Evolutionary conservation across 2,329 filamentous ascomycete genomes (phyloP), one percentile per base, ranked within the genome.

Genomic region (Ophiobolus disseminans): DNA sequence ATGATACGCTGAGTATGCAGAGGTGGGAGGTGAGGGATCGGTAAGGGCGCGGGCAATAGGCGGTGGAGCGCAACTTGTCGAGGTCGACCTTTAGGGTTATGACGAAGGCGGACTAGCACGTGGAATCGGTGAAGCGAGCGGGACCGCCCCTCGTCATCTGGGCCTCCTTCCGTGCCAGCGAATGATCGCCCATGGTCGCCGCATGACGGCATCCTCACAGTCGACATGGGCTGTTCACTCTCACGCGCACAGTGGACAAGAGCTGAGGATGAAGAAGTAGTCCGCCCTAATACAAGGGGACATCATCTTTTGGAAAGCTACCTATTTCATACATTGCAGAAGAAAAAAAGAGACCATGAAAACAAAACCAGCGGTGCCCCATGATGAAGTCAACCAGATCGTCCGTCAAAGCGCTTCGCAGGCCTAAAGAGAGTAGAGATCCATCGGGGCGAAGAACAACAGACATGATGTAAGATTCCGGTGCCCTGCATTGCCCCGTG

Each of bases 261-360:
- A 37, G 32, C 30, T 31, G 39, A 22, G 23, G 42, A 7, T 53
- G 45, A 57, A 62, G 16, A 26, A 50, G 60, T 53, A 56, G 56
- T 65, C 63, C 53, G 53, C 25, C 59, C 53, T 38, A 23, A 25
- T 17, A 50, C 45, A 42, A 50, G 62, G 53, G 55, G 56, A 61
- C 56, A 34, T 43, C 57, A 53, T 56, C 48, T 55, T 62, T 66
- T 65, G 55, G 50, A 53, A 49, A 53, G 56, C 64, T 69, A 69
- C 57, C 57, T 68, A 69, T 40, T 58, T 63, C 61, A 67, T 69
- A 69, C 65, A 69, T 60, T 44, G 51, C 58, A 66, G 60, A 52
- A 60, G n/a, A 60, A 57, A 56, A 49, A 42, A 60, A 21, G 58
- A 53, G 45, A 55, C 51, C 45, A 51, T n/a, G 50, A 55, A 48